Base-by-base conservation (phyloP, 2,329 filamentous ascomycete genomes). In the Stachybotrys chlorohalonatus region DNA sequence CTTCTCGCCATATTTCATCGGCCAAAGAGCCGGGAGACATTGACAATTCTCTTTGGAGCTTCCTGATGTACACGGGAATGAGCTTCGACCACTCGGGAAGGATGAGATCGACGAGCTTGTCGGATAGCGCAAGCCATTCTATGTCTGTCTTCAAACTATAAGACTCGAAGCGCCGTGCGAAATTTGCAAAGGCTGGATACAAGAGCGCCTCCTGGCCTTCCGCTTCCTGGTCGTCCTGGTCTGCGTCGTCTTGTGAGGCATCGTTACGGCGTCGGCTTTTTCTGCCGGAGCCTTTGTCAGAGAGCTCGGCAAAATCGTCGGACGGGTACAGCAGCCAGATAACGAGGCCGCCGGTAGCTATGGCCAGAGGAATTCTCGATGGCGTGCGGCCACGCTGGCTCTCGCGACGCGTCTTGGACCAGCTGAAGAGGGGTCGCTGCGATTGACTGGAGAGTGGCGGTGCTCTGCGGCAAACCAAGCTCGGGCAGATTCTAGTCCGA, bases 1-100 rank as follows among this genome's bases (percentile, higher is more conserved):
- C 90, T 63, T 97, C 93, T 59, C 79, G 77, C 94, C 94, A 97
- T 56, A 99, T 94, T 61, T 96, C 89, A 65, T 95, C 87, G 11
- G 93, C 90, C 47, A 99, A 75, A 0, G 91, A 95, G 1, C 91
- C 93, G 0, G 90, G 89, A 0, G 87, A 83, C 83, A 94, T 87
- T 39, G 90, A 94, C 15, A 96, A 77, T 71, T 97, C 93, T 24
- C 83, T 82, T 67, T 96, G 91, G 39, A 97, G 79, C 69, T 96
- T 96, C 57, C 82, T 80, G 54, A 95, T 75, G 54, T 89, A 90
- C 3, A 77, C 85, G 0, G 92, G 92, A 16, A 96, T 74, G 47
- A 83, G 68, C 59, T 84, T 86, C 39, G 87, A 84, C 93, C 93
- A 97, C 47, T 88, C 84, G 0, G 93, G 93, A 3, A 95, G 71